Percentiles rank a stretch among this genome's conserved stretches.
phyloP scores from a whole-genome alignment of 2,329 filamentous ascomycete species.

The Venturia effusa region DNA sequence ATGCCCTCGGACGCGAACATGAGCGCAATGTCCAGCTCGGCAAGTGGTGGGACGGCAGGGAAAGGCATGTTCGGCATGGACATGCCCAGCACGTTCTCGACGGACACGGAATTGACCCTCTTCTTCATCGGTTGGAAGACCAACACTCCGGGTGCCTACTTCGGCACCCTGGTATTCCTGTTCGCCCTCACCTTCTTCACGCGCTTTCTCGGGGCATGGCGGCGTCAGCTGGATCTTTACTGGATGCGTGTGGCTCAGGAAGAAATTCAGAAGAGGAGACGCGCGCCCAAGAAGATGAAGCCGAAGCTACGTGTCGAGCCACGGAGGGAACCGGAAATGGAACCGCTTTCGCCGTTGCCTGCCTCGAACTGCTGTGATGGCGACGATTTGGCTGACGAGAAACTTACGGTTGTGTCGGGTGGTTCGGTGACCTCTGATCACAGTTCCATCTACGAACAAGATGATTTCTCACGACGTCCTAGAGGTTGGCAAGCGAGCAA shows the following conservation, averaged over 20 bases:
- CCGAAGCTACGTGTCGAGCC: constrained; percentile 6
- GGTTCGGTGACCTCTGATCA: not conserved
- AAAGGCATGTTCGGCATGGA: constrained; percentile 1
- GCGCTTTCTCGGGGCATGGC: constrained; percentile 21
- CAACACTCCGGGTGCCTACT: constrained; percentile 18
- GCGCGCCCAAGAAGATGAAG: constrained; percentile 10
- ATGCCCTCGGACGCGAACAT: not conserved
- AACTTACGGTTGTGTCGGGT: not conserved
- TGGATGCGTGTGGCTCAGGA: not conserved
- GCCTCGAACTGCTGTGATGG: not conserved
- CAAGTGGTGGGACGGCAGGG: not conserved
- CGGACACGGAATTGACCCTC: constrained; percentile 20
- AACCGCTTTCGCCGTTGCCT: not conserved
- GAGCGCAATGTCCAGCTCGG: not conserved
- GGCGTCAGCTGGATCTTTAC: constrained; percentile 18
- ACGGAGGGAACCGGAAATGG: constrained; percentile 11
- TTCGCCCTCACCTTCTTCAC: constrained; percentile 21
- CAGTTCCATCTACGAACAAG: not conserved
- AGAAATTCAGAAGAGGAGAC: not conserved
- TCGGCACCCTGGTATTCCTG: constrained; percentile 19
- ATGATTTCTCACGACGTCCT: not conserved
- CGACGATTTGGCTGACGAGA: not conserved
- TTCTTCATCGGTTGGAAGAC: constrained; percentile 22
- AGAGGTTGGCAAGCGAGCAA: constrained; percentile 16
- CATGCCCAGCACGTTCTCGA: constrained; percentile 21